Evolutionary conservation across 495 filamentous ascomycete species (phyloP).

Genomic region (Staphylotrichum tortipilum): DNA sequence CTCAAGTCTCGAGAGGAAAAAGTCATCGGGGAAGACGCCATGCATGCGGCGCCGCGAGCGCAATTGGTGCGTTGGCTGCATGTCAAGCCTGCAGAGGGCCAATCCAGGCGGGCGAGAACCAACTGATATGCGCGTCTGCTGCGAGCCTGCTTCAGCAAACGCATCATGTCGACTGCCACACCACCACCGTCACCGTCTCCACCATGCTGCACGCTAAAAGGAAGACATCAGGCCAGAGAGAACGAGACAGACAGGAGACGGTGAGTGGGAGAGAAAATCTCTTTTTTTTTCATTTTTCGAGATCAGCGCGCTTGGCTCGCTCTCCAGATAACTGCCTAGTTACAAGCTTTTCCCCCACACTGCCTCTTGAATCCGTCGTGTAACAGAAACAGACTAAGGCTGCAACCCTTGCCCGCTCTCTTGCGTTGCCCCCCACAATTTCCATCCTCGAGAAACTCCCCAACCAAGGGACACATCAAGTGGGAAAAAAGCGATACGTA

Average conservation of each 20-base stretch:
- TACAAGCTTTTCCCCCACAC: not conserved
- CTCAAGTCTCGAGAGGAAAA: not conserved
- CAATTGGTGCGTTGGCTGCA: not conserved
- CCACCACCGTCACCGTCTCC: too few species aligned
- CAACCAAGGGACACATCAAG: not conserved
- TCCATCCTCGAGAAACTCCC: not conserved
- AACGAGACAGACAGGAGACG: too few species aligned
- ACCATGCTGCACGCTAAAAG: not conserved
- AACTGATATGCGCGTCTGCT: too few species aligned
- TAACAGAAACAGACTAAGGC: slow-evolving; percentile 4
- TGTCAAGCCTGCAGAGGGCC: not conserved
- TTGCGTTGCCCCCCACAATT: not conserved
- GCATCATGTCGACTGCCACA: slow-evolving; percentile 1
- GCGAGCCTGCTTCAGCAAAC: not conserved
- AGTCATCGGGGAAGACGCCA: too few species aligned
- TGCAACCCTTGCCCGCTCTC: not conserved
- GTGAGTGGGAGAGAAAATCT: not conserved
- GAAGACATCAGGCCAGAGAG: too few species aligned
- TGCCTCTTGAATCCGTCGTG: not conserved
- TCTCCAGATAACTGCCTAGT: too few species aligned
- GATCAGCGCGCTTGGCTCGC: not conserved
- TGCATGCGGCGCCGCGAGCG: not conserved
- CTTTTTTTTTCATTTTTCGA: not conserved
- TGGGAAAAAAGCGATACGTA: slow-evolving; percentile 1
- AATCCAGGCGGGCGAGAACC: not conserved